phyloP scores from a whole-genome alignment of 2,329 filamentous ascomycete species.

The Coniochaeta pulveracea region DNA sequence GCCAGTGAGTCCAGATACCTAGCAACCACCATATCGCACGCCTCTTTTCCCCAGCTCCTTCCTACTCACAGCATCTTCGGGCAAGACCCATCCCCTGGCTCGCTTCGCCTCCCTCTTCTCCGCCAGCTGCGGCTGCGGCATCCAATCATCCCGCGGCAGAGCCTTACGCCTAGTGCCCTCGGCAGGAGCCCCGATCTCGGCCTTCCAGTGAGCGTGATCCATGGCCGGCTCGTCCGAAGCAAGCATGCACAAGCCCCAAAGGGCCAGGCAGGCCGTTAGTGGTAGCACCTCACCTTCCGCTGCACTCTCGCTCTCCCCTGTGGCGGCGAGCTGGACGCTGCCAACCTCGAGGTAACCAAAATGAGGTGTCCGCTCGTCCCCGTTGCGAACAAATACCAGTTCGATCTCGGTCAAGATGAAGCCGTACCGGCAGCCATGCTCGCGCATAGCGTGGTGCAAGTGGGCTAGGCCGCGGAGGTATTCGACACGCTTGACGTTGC shows the following conservation, averaged over 20 bases:
- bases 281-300: conserved; percentile 21
- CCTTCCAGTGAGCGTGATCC: conserved; percentile 50
- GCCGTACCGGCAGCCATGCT: conserved; percentile 85
- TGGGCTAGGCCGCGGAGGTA: conserved; percentile 82
- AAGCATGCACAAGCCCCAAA: conserved; percentile 60
- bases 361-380: conserved; percentile 58
- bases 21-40: conserved; percentile 41
- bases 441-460: conserved; percentile 84
- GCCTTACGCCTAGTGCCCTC: conserved; percentile 62
- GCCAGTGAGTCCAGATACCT: conserved; percentile 6
- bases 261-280: conserved; percentile 60
- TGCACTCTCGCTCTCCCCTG: conserved; percentile 11
- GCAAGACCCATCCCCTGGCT: conserved; percentile 62
- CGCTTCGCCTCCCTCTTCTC: conserved; percentile 71
- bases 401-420: conserved; percentile 97
- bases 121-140: conserved; percentile 58
- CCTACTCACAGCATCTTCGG: conserved; percentile 60
- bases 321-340: conserved; percentile 43
- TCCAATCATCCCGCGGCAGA: conserved; percentile 61
- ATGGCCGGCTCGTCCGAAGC: conserved; percentile 21
- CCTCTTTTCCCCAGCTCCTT: conserved; percentile 61
- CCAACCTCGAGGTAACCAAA: conserved; percentile 82
- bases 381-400: conserved; percentile 78
- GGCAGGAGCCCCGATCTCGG: conserved; percentile 64
- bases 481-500: conserved; percentile 73